Base-by-base conservation (phyloP, 305 asterid species). In the Fraxinus platypoda region DNA sequence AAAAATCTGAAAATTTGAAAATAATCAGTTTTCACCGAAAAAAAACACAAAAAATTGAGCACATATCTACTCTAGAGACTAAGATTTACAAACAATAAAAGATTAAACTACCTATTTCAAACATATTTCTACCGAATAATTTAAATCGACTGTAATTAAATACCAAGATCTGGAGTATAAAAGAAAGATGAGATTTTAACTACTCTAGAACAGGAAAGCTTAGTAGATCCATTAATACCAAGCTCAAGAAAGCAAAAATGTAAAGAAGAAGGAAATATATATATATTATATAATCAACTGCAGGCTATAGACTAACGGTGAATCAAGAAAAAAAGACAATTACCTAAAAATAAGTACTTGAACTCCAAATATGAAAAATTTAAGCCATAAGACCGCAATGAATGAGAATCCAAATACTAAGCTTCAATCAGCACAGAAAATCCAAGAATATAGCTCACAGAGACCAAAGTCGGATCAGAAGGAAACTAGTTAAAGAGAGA, bases 1-100 rank as follows among this genome's bases (percentile, higher is more conserved):
- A 49, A 17, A 52, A 17, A 17, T 52, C 64, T 52, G 90, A 79
- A 77, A 74, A 78, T 49, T 23, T 21, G 54, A 81, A 80, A 84
- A 17, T 52, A 6, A 17, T 52, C 8, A 52, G 64, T 52, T 17
- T 52, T 52, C 9, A 52, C 64, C 0, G 1, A 52, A 52, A 17
- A 17, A 52, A 49, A 13, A 0, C 59, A 49, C 25, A 17, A 17
- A 52, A 52, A 17, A 8, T 49, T 4, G 62, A 17, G 64, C 25
- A 17, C 64, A 17, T 4, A 15, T 4, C 64, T 52, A 17, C 64
- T 52, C 8, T 52, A 17, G 8, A 52, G 17, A 52, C 8, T 17
- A 52, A 4, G 8, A 17, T 52, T 52, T 52, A 17, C 64, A 5
- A 52, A 52, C 11, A 52, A 17, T 17, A 52, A 17, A 4, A 52